Evolutionary conservation across 78 protist genomes (phyloP).

Genomic region (Dictyostelium citrinum): DNA sequence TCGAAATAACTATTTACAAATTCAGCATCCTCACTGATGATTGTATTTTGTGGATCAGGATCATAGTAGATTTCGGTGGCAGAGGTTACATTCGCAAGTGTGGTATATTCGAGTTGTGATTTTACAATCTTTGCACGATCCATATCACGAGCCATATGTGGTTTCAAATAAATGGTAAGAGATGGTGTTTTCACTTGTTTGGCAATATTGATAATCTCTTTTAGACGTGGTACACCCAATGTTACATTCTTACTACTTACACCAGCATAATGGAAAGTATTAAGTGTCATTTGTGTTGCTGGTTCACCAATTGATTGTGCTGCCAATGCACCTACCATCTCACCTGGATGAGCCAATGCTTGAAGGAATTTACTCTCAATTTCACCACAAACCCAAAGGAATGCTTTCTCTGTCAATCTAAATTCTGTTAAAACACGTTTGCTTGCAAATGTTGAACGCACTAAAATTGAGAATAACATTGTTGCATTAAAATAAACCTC

Average conservation of each 20-base stretch:
- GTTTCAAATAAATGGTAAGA: conserved; percentile 86
- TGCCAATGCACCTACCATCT: conserved; percentile 96
- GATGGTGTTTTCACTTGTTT: conserved; percentile 93
- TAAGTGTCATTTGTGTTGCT: conserved; percentile 99
- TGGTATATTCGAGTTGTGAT: conserved; percentile 89
- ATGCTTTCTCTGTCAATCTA: conserved; percentile 88
- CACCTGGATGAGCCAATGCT: conserved; percentile 94
- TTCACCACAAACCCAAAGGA: conserved; percentile 97
- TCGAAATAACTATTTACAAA: conserved; percentile 83
- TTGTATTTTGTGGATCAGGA: conserved; percentile 89
- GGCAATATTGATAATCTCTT: conserved; percentile 98
- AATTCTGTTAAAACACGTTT: conserved; percentile 86
- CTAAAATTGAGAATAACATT: conserved; percentile 82
- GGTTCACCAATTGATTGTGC: conserved; percentile 99
- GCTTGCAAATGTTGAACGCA: conserved; percentile 85
- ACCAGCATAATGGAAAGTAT: conserved; percentile 99
- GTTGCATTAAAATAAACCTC: conserved; percentile 92
- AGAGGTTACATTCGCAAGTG: conserved; percentile 84
- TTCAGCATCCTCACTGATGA: conserved; percentile 89
- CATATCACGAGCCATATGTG: conserved; percentile 32
- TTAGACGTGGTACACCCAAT: conserved; percentile 97
- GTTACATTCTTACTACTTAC: conserved; percentile 98
- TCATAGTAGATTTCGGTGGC: conserved; percentile 96
- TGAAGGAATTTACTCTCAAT: conserved; percentile 87
- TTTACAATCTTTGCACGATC: conserved; percentile 79